Percentiles rank a stretch among this genome's conserved stretches.
Conservation (phyloP, 345 rosid species). For the Ailanthus altissimus region DNA sequence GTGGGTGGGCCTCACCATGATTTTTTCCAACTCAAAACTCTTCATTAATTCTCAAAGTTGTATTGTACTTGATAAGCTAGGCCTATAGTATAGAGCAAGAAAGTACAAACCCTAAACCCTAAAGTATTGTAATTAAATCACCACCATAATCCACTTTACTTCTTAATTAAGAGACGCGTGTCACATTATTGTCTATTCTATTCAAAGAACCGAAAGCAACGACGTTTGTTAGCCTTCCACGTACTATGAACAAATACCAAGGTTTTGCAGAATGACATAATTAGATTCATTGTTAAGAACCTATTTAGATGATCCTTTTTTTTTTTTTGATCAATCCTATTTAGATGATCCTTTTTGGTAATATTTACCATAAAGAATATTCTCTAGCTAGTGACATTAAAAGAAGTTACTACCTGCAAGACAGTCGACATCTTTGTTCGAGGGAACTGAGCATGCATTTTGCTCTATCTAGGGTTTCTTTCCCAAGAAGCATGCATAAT, state of each 20-base stretch:
- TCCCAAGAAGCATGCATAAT: background rate
- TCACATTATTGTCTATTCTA: constrained; percentile 9
- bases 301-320: background rate
- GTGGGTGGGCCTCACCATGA: constrained; percentile 26
- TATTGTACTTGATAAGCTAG: constrained; percentile 17
- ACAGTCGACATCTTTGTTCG: constrained; percentile 2
- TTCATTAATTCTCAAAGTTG: background rate
- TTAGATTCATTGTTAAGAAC: background rate
- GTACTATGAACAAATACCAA: constrained; percentile 20
- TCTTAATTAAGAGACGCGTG: constrained; percentile 29
- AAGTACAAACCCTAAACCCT: constrained; percentile 8
- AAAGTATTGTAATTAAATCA: constrained; percentile 1
- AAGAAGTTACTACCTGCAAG: constrained; percentile 8
- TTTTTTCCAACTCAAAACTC: constrained; percentile 35
- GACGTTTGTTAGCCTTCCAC: constrained; percentile 22
- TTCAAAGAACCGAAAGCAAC: constrained; percentile 31
- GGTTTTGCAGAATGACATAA: background rate
- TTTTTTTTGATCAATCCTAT: no score
- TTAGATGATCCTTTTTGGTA: background rate
- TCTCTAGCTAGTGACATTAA: background rate
- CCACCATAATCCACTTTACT: constrained; percentile 20
- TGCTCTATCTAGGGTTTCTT: background rate
- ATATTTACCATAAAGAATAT: background rate
- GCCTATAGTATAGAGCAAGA: background rate
- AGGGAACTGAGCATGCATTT: background rate